Conservation (phyloP, 768 basidiomycete genomes). For the Mrakia gelida region DNA sequence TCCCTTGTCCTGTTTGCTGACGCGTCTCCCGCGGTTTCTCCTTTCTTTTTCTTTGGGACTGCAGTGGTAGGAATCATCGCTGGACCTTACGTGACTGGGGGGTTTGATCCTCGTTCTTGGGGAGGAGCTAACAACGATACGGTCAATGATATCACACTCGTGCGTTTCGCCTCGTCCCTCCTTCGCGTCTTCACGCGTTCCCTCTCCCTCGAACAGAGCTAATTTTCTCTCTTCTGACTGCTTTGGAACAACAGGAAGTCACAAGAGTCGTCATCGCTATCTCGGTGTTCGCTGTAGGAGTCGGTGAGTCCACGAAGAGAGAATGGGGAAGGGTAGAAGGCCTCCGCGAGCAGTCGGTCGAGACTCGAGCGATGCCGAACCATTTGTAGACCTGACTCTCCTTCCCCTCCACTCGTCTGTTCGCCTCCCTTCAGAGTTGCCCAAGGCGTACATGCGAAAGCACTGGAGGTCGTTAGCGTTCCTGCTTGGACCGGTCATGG, state of each 20-base stretch:
- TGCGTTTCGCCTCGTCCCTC: slow-evolving; percentile 1
- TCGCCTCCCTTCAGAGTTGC: slow-evolving; percentile 53
- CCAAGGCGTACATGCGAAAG: slow-evolving; percentile 68
- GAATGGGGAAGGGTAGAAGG: neutral
- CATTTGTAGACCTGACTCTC: too few relatives aligned
- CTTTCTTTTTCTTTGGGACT: slow-evolving; percentile 26
- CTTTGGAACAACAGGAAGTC: slow-evolving; percentile 52
- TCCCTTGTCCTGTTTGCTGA: slow-evolving; percentile 40
- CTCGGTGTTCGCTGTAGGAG: slow-evolving; percentile 95
- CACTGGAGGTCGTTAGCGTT: slow-evolving; percentile 89
- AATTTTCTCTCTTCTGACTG: too few relatives aligned
- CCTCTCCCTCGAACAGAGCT: neutral
- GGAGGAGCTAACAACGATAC: slow-evolving; percentile 32
- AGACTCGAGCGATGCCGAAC: neutral
- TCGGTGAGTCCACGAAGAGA: slow-evolving; percentile 47
- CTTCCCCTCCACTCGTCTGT: neutral
- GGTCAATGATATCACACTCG: slow-evolving; percentile 72
- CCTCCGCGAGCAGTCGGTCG: neutral
- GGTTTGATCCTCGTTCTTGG: slow-evolving; percentile 39
- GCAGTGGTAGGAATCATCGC: slow-evolving; percentile 34
- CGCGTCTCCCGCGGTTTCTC: slow-evolving; percentile 35
- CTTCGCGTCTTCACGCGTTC: neutral
- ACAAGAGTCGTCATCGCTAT: slow-evolving; percentile 91
- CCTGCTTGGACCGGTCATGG: slow-evolving; percentile 56
- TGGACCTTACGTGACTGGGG: slow-evolving; percentile 37